Conservation (phyloP, 495 filamentous ascomycete species). For the Cladorrhinum samala region DNA sequence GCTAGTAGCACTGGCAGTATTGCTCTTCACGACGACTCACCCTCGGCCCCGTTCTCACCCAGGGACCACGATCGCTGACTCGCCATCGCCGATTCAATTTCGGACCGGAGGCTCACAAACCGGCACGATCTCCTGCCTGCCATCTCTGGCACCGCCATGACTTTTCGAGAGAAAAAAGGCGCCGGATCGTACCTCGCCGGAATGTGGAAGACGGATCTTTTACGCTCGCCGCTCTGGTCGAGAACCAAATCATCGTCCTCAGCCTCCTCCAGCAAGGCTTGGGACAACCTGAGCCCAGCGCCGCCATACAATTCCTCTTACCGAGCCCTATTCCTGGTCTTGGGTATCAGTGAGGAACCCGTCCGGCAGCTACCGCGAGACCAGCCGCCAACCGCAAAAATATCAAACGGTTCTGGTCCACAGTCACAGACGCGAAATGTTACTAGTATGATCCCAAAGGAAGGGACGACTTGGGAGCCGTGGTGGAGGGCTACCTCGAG, state of each 20-base stretch:
- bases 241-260: neutral
- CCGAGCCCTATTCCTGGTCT: neutral
- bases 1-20: too few species aligned
- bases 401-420: neutral
- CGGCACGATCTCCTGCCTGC: neutral
- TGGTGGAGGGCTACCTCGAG: neutral
- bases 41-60: neutral
- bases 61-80: neutral
- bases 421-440: neutral
- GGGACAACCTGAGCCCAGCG: too few species aligned
- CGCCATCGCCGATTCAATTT: neutral
- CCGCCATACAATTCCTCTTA: too few species aligned
- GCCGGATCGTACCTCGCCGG: neutral
- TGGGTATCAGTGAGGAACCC: neutral
- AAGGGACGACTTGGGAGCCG: neutral
- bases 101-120: neutral
- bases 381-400: neutral
- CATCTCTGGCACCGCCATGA: neutral
- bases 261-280: too few species aligned
- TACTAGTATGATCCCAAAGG: neutral
- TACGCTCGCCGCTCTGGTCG: neutral
- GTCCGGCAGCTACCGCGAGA: neutral
- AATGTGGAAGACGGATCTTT: neutral
- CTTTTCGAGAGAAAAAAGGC: neutral
- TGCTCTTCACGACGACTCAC: neutral